Conservation (phyloP, 139 green algal genomes). For the Picochlorum costavermella region DNA sequence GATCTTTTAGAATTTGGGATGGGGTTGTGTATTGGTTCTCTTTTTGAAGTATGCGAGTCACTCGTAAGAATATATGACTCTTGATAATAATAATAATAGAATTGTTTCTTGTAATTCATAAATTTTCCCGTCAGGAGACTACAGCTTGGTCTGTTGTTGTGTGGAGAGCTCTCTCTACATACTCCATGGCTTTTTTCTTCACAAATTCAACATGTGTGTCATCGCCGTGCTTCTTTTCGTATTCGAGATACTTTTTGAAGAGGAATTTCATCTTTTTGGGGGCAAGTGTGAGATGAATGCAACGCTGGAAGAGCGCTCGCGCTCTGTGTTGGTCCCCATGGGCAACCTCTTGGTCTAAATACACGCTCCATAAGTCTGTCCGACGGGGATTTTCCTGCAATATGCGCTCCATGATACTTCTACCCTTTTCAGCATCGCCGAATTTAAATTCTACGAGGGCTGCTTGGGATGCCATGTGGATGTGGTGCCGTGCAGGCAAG, state of each 20-base stretch:
- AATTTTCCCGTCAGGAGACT: neutral
- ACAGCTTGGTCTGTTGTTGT: neutral
- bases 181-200: conserved; percentile 80
- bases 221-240: conserved; percentile 73
- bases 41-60: neutral
- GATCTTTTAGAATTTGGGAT: conserved; percentile 4
- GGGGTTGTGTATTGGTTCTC: neutral
- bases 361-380: conserved; percentile 92
- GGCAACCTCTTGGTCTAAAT: conserved; percentile 80
- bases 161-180: conserved; percentile 48
- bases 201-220: conserved; percentile 63
- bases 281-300: conserved; percentile 67
- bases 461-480: conserved; percentile 72
- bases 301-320: conserved; percentile 79
- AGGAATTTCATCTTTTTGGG: conserved; percentile 91
- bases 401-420: conserved; percentile 81
- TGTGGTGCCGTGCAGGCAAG: conserved; percentile 85
- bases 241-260: conserved; percentile 87
- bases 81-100: neutral
- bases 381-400: conserved; percentile 87
- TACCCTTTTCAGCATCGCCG: conserved; percentile 57
- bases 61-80: too few relatives aligned
- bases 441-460: conserved; percentile 81
- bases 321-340: conserved; percentile 30
- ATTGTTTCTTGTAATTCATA: neutral